Evolutionary conservation across 306 rosid species (phyloP).

Genomic region (Biancaea sappan): DNA sequence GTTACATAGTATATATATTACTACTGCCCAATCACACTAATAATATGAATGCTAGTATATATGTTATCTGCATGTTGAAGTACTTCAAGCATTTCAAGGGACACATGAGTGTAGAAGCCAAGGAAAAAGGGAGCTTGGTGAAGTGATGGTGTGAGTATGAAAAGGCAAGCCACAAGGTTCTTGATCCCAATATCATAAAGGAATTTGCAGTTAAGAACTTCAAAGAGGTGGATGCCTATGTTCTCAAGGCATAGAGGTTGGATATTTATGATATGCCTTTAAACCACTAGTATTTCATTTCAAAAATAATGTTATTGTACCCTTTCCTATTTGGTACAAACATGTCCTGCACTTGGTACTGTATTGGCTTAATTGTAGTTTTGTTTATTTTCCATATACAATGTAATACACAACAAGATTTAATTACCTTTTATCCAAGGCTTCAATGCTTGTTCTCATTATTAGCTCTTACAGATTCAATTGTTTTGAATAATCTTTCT

Average conservation of each 20-base stretch:
- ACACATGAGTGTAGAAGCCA: constrained; percentile 44
- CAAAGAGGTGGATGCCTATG: constrained; percentile 60
- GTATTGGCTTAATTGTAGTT: no score
- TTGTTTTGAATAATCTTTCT: no score
- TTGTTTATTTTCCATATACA: no score
- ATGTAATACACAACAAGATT: no score
- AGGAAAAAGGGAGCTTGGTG: constrained; percentile 60
- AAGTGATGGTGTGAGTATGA: constrained; percentile 72
- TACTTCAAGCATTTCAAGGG: constrained; percentile 71
- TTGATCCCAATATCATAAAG: constrained; percentile 65
- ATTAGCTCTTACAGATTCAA: no score
- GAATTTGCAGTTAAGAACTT: constrained; percentile 84
- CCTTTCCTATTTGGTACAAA: background rate
- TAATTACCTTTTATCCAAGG: no score
- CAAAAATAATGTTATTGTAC: background rate
- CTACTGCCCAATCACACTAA: no score
- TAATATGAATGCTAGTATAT: no score
- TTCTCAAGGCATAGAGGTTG: constrained; percentile 18
- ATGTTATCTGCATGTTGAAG: no score
- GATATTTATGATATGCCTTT: background rate
- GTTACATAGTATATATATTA: no score
- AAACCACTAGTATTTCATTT: background rate
- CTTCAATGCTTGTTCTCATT: no score
- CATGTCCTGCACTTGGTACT: no score
- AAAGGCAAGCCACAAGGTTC: constrained; percentile 55